Conservation (phyloP, 2,329 filamentous ascomycete genomes). For the Pseudogymnoascus destructans region DNA sequence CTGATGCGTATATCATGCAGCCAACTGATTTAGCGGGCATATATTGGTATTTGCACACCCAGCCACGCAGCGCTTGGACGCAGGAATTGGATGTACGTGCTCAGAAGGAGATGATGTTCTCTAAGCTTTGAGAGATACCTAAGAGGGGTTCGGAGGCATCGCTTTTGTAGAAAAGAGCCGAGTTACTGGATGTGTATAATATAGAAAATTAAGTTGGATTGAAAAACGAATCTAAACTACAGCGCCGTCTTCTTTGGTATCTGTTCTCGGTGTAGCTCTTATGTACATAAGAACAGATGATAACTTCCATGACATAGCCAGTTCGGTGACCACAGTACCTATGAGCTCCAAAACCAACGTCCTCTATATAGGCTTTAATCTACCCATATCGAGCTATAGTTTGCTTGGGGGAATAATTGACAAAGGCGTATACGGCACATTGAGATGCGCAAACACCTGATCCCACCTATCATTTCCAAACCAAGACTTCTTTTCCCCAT, state of each 20-base stretch:
- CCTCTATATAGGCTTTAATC: not conserved
- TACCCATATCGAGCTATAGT: not conserved
- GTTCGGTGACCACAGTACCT: not conserved
- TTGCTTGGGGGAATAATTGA: conserved; percentile 9
- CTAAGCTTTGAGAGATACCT: conserved; percentile 11
- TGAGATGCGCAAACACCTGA: conserved; percentile 16
- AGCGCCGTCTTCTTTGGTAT: not conserved
- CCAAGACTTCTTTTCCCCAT: conserved; percentile 14
- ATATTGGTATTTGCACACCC: conserved; percentile 72
- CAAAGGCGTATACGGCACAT: conserved; percentile 16
- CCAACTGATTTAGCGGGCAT: conserved; percentile 58
- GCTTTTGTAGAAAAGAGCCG: not conserved
- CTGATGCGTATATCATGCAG: conserved; percentile 17
- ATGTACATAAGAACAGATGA: not conserved
- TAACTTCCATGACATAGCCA: not conserved
- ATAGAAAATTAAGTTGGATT: not conserved
- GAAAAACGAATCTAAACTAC: not conserved
- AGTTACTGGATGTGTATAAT: not conserved
- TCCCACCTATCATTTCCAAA: conserved; percentile 20
- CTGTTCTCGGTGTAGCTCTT: not conserved
- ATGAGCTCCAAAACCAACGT: not conserved
- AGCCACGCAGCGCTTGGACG: conserved; percentile 64
- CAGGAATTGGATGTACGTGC: conserved; percentile 62
- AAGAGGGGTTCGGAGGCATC: too few species aligned
- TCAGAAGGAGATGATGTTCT: conserved; percentile 19